Percentiles rank a stretch among this genome's conserved stretches.
phyloP scores from a whole-genome alignment of 495 filamentous ascomycete species.

The Penicillium waksmanii region DNA sequence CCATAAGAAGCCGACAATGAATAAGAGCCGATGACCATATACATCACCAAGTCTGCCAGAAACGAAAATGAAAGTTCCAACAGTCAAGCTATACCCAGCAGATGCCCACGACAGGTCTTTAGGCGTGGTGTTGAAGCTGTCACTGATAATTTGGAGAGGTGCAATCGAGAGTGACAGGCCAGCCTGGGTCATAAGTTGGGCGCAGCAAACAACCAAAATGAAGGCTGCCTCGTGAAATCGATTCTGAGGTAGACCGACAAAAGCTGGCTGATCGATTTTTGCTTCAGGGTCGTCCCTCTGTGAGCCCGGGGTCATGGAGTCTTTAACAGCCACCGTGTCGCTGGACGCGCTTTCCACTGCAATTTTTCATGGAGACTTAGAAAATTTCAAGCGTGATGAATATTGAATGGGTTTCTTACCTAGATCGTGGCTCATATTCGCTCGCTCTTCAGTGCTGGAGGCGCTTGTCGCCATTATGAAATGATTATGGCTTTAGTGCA shows the following conservation, averaged over 20 bases:
- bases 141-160: slow-evolving; percentile 16
- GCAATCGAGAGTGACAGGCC: slow-evolving; percentile 21
- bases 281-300: slow-evolving; percentile 6
- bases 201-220: slow-evolving; percentile 18
- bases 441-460: no score
- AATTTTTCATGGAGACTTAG: background rate
- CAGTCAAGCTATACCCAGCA: slow-evolving; percentile 56
- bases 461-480: background rate
- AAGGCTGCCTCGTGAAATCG: slow-evolving; percentile 16
- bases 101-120: slow-evolving; percentile 49
- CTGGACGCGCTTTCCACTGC: background rate
- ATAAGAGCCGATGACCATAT: slow-evolving; percentile 63
- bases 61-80: slow-evolving; percentile 67
- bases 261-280: slow-evolving; percentile 10
- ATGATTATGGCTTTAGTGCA: background rate
- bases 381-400: background rate
- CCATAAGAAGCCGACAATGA: slow-evolving; percentile 63
- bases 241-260: slow-evolving; percentile 12
- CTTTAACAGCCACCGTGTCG: background rate
- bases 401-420: no score
- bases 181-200: slow-evolving; percentile 24
- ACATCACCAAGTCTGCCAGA: slow-evolving; percentile 67
- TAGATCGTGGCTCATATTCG: no score
- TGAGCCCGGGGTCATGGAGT: background rate
- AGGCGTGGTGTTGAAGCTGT: slow-evolving; percentile 18